Base-by-base conservation (phyloP, 768 basidiomycete species). In the Phanerochaete carnosa region DNA sequence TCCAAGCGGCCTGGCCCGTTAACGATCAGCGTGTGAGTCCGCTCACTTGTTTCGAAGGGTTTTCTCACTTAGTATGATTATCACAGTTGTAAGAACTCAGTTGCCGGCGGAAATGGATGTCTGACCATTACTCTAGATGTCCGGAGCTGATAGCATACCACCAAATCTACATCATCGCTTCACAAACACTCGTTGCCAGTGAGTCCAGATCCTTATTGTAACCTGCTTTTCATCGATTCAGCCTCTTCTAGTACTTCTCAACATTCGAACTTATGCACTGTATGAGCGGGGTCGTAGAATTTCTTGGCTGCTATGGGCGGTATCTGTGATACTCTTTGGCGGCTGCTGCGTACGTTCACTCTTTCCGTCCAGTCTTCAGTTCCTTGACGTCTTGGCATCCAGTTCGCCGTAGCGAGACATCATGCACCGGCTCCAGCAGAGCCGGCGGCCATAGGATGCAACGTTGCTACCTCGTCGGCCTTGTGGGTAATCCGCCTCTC, bases 221-320 rank as follows among this genome's bases (percentile, higher is more conserved):
- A n/a, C 32, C 25, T 6, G 32, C 13, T 43, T 12, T 32, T 35
- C 25, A 5, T 19, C n/a, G 29, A 45, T 25, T 45, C 5, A 55
- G 15, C n/a, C 2, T 26, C 28, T 55, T 30, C 3, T 43, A 63
- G 62, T 55, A 22, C n/a, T 63, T 30, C 58, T 63, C 28, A 50
- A 46, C 43, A 45, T 63, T 37, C 57, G 58, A 3, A 63, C 62
- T 13, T 63, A 59, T 35, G 62, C 62, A 1, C 25, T 63, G 51
- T 63, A 63, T 33, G 55, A 59, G 28, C 51, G 52, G 2, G 50
- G 46, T 26, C 52, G 59, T 16, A 19, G n/a, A 5, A 53, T 60
- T 12, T 45, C 47, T 16, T 46, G 13, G 3, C 11, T 55, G 28
- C 45, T 60, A 12, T 29, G 51, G 25, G 9, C 43, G 2, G 53